These are phyloP conservation scores for Globisporangium carolinianum DNA, from an alignment of 352 stramenopile species.

Conservation along the genomic window DNA sequence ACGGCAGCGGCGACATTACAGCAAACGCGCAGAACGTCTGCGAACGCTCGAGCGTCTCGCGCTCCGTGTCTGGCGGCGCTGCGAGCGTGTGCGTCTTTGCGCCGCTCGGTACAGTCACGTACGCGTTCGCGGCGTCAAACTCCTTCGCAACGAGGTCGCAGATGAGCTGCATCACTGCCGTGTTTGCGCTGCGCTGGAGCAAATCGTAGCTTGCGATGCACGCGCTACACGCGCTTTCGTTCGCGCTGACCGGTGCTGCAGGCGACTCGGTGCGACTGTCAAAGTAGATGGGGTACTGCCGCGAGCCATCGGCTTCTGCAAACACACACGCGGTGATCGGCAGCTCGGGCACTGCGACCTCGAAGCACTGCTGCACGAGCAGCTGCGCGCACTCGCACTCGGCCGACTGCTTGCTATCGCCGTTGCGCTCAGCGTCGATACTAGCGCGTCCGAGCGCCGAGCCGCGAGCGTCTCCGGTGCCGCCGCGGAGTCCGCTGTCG, in stretches of 20 bases:
- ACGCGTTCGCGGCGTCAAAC: constrained; percentile 27
- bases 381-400: constrained; percentile 18
- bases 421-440: no score
- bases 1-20: constrained; percentile 18
- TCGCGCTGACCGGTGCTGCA: constrained; percentile 11
- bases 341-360: constrained; percentile 31
- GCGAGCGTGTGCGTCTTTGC: constrained; percentile 22
- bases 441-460: no score
- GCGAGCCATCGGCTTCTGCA: constrained; percentile 32
- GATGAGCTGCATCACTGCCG: constrained; percentile 30
- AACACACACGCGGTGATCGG: constrained; percentile 36
- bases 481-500: no score
- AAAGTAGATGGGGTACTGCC: constrained; percentile 40
- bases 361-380: constrained; percentile 57
- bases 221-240: constrained; percentile 22
- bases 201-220: constrained; percentile 9
- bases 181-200: constrained; percentile 24
- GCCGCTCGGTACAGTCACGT: constrained; percentile 23
- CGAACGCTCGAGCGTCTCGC: constrained; percentile 8
- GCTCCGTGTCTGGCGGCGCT: not conserved
- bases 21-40: constrained; percentile 38
- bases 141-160: constrained; percentile 46
- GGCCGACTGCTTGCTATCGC: no score
- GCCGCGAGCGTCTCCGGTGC: no score
- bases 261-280: constrained; percentile 27